Base-by-base conservation (phyloP, 1,284 basidiomycete genomes). In the Termitomyces sp. region DNA sequence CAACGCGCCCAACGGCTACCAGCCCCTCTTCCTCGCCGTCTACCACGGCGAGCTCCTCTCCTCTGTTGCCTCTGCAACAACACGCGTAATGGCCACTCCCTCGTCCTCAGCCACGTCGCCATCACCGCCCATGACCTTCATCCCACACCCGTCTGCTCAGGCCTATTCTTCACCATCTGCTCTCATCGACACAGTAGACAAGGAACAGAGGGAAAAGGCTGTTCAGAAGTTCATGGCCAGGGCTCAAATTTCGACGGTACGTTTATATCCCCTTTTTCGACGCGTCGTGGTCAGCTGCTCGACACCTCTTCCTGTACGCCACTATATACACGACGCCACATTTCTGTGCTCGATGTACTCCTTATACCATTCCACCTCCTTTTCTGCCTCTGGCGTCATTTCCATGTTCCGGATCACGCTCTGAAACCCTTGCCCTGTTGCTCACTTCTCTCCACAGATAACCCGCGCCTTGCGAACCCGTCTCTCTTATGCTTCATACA, bases 401-500 rank as follows among this genome's bases (percentile, higher is more conserved):
- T 18, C 18, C 35, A 49, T 54, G 44, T 37, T 53, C 52, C 46
- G 49, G 46, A 54, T 59, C 53, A 50, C 38, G 48, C 45, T 62
- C 55, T 63, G 62, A 67, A 62, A 65, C 62, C 60, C 53, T 59
- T 66, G 48, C 56, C 70, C 72, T 54, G 67, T 69, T 58, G 67
- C 70, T 71, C 70, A 74, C 72, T 64, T 69, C 13, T 66, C 57
- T 60, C 61, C 63, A 60, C 69, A 91, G 88, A 80, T 91, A 39
- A 87, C 88, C 63, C 84, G 86, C 65, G 82, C 79, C 52, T 76
- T 90, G 49, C 82, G 88, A 58, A 78, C 86, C 60, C 83, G 87
- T 57, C 79, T 91, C 46, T 79, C 86, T 0, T 88, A 89, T 68
- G 88, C 88, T 31, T 84, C 84, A 2, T 90, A 84, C 77, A 91